Percentiles rank a stretch among this genome's conserved stretches.
phyloP scores from a whole-genome alignment of 257 asterid species.

The Solanum tarapatanum region DNA sequence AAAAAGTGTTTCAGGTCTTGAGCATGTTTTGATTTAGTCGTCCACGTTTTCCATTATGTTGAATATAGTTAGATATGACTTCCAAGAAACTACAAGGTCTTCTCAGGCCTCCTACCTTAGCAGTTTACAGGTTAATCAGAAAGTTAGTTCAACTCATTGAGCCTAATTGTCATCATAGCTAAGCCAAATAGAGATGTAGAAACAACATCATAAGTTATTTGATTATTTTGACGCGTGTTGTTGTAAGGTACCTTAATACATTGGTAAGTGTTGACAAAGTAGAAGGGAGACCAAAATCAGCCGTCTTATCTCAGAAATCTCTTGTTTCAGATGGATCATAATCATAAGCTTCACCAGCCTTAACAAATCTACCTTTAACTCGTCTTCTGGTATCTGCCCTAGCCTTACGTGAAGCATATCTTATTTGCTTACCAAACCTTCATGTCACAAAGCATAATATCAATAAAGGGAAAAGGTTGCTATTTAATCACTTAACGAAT shows the following conservation, averaged over 20 bases:
- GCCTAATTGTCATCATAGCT: background rate
- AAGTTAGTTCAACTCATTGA: background rate
- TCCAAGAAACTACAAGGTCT: background rate
- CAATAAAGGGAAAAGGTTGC: background rate
- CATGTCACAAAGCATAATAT: background rate
- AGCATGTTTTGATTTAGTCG: background rate
- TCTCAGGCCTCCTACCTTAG: background rate
- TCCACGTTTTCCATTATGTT: background rate
- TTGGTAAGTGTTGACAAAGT: background rate
- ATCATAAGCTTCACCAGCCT: slow-evolving; percentile 59
- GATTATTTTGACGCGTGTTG: background rate
- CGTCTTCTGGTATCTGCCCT: slow-evolving; percentile 90
- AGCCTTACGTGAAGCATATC: slow-evolving; percentile 87
- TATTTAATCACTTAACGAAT: background rate
- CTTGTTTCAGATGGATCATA: slow-evolving; percentile 33
- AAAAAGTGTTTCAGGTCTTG: background rate
- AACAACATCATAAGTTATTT: background rate
- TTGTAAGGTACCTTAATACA: background rate
- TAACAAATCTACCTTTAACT: slow-evolving; percentile 85
- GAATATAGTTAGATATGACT: background rate
- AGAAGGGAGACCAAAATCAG: background rate
- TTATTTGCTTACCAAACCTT: slow-evolving; percentile 82
- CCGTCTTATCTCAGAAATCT: slow-evolving; percentile 15
- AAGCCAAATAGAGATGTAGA: background rate
- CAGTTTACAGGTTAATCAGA: background rate